Evolutionary conservation across 495 filamentous ascomycete genomes (phyloP).

Genomic region (Jackrogersella multiformis): DNA sequence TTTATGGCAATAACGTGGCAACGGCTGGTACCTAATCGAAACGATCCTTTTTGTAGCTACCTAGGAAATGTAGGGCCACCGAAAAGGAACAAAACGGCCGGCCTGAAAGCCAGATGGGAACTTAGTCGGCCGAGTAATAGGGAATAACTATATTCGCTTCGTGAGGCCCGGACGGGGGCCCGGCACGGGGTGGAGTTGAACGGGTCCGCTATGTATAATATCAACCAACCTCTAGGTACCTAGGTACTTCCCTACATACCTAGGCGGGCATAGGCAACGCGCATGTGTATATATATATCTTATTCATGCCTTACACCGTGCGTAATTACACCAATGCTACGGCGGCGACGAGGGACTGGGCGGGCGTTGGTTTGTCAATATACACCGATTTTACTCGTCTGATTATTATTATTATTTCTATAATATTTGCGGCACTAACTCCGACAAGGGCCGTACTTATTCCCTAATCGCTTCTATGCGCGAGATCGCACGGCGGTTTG

Average conservation of each 20-base stretch:
- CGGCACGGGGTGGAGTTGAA: background rate
- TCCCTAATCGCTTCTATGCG: too few relatives aligned
- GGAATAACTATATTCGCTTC: background rate
- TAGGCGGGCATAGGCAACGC: background rate
- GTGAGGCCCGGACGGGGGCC: background rate
- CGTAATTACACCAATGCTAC: conserved; percentile 5
- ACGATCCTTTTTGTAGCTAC: background rate
- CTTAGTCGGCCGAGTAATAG: background rate
- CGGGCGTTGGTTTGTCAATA: too few relatives aligned
- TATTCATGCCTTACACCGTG: background rate
- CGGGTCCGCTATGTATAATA: background rate
- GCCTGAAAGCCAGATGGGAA: background rate
- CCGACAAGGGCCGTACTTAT: too few relatives aligned
- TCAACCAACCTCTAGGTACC: too few relatives aligned
- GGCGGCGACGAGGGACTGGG: background rate
- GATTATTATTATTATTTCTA: too few relatives aligned
- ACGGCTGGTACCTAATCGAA: background rate
- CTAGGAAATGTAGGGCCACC: background rate
- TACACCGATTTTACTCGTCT: too few relatives aligned
- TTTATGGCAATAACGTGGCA: background rate
- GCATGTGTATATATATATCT: background rate
- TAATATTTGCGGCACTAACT: too few relatives aligned
- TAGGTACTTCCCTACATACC: too few relatives aligned
- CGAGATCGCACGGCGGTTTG: too few relatives aligned
- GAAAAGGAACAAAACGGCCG: background rate